A percentile compares a stretch with the other conserved stretches of the same genome.
Conservation (phyloP, 163 green algal genomes). For the Chlamydomonas reinhardtii region DNA sequence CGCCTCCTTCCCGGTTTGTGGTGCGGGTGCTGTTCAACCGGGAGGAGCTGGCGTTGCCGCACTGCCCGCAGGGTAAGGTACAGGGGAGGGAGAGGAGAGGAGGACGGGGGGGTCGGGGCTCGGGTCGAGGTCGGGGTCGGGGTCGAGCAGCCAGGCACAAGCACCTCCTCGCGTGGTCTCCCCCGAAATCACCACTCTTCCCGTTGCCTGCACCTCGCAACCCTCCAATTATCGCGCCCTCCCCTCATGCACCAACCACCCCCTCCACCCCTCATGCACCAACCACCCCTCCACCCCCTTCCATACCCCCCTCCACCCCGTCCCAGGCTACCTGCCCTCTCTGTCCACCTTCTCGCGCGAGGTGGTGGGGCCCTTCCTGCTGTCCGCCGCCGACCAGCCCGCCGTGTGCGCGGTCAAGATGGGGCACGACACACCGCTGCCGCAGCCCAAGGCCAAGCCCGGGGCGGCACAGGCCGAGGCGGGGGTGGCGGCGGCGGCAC, state of each 20-base stretch:
- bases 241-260: no score
- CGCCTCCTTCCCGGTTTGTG: no score
- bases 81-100: background rate
- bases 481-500: no score
- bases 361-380: slow-evolving; percentile 65
- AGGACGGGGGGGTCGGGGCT: background rate
- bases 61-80: slow-evolving; percentile 47
- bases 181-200: no score
- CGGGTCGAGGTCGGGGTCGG: no score
- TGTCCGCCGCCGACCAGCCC: slow-evolving; percentile 44
- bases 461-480: background rate
- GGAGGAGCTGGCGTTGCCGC: slow-evolving; percentile 63
- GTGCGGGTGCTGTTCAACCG: slow-evolving; percentile 76
- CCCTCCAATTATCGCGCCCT: no score
- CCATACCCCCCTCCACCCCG: background rate
- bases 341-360: slow-evolving; percentile 56
- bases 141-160: no score
- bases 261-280: background rate
- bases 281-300: background rate
- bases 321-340: slow-evolving; percentile 51
- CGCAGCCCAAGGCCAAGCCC: slow-evolving; percentile 36
- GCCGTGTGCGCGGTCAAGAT: slow-evolving; percentile 60
- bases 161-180: no score
- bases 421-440: slow-evolving; percentile 59
- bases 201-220: no score